Conservation (phyloP, 1,139 yeast genomes). For the Petasospora rhodanensis region DNA sequence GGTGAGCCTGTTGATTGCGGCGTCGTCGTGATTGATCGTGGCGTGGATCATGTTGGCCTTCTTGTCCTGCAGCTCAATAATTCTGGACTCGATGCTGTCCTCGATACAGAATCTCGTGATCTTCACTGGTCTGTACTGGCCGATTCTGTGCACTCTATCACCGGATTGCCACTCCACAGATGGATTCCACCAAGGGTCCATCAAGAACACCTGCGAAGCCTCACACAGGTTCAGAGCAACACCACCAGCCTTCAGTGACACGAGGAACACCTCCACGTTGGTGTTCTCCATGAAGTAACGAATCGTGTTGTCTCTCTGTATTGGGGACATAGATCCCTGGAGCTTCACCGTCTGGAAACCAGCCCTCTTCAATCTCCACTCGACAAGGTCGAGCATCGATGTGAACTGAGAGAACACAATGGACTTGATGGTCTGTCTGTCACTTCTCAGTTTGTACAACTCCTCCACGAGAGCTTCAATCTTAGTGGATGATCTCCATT, state of each 20-base stretch:
- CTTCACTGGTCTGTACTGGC: conserved; percentile 92
- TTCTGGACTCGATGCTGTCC: conserved; percentile 94
- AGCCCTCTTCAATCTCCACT: conserved; percentile 90
- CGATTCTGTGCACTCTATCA: conserved; percentile 96
- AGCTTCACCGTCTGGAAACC: conserved; percentile 91
- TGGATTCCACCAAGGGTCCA: conserved; percentile 99
- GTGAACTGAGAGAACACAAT: conserved; percentile 97
- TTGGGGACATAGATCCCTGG: conserved; percentile 96
- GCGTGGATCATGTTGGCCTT: conserved; percentile 98
- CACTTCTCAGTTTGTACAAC: conserved; percentile 78
- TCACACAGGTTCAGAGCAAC: conserved; percentile 94
- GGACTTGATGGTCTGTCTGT: conserved; percentile 83
- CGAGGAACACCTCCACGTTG: conserved; percentile 86
- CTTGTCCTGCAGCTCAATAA: conserved; percentile 91
- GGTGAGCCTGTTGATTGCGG: conserved; percentile 80
- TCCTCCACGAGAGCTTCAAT: conserved; percentile 96
- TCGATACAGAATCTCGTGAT: conserved; percentile 90
- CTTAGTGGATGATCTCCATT: conserved; percentile 77
- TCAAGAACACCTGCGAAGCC: conserved; percentile 89
- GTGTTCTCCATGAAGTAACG: conserved; percentile 89
- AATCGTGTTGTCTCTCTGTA: conserved; percentile 88
- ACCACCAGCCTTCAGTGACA: conserved; percentile 96
- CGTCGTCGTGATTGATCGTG: conserved; percentile 86
- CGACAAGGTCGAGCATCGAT: conserved; percentile 90
- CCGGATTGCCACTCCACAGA: conserved; percentile 98